Base-by-base conservation (phyloP, 352 stramenopile species). In the Pseudoperonospora humuli region DNA sequence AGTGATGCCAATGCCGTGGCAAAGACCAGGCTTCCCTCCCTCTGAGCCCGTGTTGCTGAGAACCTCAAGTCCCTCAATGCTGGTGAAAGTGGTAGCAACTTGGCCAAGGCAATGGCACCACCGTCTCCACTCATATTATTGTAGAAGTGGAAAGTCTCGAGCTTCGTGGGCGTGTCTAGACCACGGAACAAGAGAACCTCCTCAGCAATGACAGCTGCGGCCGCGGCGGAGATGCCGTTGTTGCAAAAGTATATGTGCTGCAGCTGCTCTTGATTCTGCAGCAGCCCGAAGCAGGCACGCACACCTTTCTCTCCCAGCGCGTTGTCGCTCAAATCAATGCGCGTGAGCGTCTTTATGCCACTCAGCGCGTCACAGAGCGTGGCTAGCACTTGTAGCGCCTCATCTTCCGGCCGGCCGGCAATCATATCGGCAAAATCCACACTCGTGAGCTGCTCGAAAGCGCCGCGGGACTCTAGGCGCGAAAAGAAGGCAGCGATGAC, bases 41-140 rank as follows among this genome's bases (percentile, higher is more conserved):
- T 72, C 47, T 87, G 67, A 17, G 91, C 85, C 21, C 93, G 86
- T 39, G 89, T 97, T 10, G 88, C 88, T 8, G 92, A 97, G 63
- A 98, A 98, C 17, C 92, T 70, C 57, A 98, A 51, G 57, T 98
- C 90, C 26, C 70, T 71, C 10, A 98, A 66, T 21, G 57, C 50
- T 1, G 85, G 84, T 5, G 76, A 96, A n/a, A 85, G 57, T 31
- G 81, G 74, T 38, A 98, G 57, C 46, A 98, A 70, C 50, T 80
- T 72, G 19, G 80, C 83, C 20, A 96, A 63, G 29, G 88, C 89
- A 24, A 80, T 78, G 25, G 86, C 90, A 13, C 92, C 93, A n/a
- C 77, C 85, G 41, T 96, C 83, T 19, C 90, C 94, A 54, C 86
- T 97, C 93, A 97, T 97, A 62, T 98, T 98, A 66, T 98, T 98